Conservation (phyloP, 495 filamentous ascomycete genomes). For the Hypomontagnella monticulosa region DNA sequence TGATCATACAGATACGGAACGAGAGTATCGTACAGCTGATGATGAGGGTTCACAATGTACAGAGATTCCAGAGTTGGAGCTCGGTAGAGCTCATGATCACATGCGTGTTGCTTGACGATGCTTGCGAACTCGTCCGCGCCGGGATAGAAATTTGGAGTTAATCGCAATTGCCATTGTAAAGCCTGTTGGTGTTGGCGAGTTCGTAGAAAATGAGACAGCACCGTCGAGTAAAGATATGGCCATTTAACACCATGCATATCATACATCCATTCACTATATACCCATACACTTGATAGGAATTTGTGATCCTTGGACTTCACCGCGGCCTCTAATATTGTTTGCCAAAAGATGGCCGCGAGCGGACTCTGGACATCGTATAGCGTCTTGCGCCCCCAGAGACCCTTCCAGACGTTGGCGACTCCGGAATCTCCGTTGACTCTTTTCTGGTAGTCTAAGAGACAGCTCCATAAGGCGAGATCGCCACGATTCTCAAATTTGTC, state of each 20-base stretch:
- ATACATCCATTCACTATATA: slow-evolving; percentile 66
- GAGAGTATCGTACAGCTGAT: slow-evolving; percentile 67
- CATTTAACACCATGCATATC: slow-evolving; percentile 59
- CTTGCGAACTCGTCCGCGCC: slow-evolving; percentile 41
- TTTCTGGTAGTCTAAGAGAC: slow-evolving; percentile 68
- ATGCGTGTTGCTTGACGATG: slow-evolving; percentile 48
- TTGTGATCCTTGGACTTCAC: slow-evolving; percentile 46
- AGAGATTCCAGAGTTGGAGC: slow-evolving; percentile 51
- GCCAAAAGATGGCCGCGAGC: slow-evolving; percentile 65
- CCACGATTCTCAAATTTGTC: slow-evolving; percentile 58
- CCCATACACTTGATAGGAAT: slow-evolving; percentile 60
- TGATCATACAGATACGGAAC: slow-evolving; percentile 65
- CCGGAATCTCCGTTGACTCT: slow-evolving; percentile 69
- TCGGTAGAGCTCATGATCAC: slow-evolving; percentile 38
- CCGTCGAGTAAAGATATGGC: slow-evolving; percentile 52
- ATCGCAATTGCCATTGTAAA: slow-evolving; percentile 49
- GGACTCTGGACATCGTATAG: slow-evolving; percentile 40
- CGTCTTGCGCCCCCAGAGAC: slow-evolving; percentile 44
- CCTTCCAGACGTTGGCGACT: slow-evolving; percentile 51
- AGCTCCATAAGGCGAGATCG: slow-evolving; percentile 71
- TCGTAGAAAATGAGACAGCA: slow-evolving; percentile 49
- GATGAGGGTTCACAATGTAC: slow-evolving; percentile 62
- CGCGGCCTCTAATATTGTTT: slow-evolving; percentile 61
- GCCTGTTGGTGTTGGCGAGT: slow-evolving; percentile 45
- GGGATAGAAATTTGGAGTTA: slow-evolving; percentile 50